These are phyloP conservation scores for Volvariella surrecta DNA, from an alignment of 1,284 basidiomycete genomes.

Conservation along the genomic window DNA sequence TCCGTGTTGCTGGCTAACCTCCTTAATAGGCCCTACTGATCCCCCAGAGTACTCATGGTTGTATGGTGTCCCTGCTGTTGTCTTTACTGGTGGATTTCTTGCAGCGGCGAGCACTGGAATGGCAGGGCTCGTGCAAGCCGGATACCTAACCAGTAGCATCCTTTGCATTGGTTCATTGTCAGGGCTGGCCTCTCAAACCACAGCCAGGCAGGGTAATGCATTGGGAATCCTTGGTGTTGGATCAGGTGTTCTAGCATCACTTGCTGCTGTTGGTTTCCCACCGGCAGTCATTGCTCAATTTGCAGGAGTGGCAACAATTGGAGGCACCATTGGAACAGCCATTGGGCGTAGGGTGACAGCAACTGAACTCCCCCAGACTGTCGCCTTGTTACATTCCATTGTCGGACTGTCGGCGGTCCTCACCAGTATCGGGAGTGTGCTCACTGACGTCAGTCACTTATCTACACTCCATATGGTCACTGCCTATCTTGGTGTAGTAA, in stretches of 20 bases:
- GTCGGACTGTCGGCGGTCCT: conserved; percentile 82
- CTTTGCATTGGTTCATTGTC: conserved; percentile 77
- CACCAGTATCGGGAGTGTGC: conserved; percentile 73
- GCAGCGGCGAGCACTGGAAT: conserved; percentile 74
- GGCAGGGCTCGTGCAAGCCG: conserved; percentile 80
- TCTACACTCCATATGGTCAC: conserved; percentile 70
- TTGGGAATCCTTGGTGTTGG: conserved; percentile 77
- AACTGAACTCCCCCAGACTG: conserved; percentile 75
- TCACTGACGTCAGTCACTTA: conserved; percentile 56
- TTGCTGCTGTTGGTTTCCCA: conserved; percentile 76
- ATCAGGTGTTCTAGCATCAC: conserved; percentile 71
- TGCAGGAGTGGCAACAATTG: conserved; percentile 63
- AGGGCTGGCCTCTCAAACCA: conserved; percentile 65
- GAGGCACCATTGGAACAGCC: conserved; percentile 57
- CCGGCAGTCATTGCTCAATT: conserved; percentile 70
- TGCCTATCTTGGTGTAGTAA: conserved; percentile 79
- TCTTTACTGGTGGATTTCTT: conserved; percentile 76
- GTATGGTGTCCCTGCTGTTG: conserved; percentile 66
- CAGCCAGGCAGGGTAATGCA: conserved; percentile 76
- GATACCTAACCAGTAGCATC: conserved; percentile 74
- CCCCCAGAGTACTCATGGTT: conserved; percentile 82
- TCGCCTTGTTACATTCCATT: conserved; percentile 59
- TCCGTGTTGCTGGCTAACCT: not conserved
- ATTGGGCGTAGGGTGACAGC: conserved; percentile 77
- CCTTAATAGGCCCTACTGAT: conserved; percentile 54